These are phyloP conservation scores for Cenchrus americanus DNA, from an alignment of 176 grass and related monocot genomes.

Conservation along the genomic window DNA sequence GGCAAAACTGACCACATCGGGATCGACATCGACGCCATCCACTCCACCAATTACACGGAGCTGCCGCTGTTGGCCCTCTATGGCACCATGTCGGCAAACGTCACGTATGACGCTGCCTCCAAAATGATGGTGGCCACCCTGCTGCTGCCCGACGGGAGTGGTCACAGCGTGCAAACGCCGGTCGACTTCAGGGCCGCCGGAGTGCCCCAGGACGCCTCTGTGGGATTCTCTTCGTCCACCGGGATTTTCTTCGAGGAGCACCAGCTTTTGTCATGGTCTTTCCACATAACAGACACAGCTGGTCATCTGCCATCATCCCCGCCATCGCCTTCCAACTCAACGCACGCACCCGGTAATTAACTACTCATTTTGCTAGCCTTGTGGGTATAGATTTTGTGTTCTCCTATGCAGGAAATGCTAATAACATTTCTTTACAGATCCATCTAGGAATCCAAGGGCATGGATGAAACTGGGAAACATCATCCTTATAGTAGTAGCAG, in stretches of 20 bases:
- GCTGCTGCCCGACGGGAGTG: neutral
- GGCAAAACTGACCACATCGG: neutral
- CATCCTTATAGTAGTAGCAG: too few species aligned
- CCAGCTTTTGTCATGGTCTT: constrained; percentile 25
- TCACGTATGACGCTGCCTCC: neutral
- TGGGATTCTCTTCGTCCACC: constrained; percentile 21
- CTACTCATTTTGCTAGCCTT: too few species aligned
- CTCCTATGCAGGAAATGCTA: too few species aligned
- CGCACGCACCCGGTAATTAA: too few species aligned
- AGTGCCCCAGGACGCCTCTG: neutral
- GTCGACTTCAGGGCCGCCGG: constrained; percentile 3
- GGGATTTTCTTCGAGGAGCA: neutral
- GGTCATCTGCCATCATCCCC: too few species aligned
- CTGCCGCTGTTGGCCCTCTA: neutral
- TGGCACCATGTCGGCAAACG: neutral
- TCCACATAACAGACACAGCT: neutral
- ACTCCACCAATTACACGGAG: neutral
- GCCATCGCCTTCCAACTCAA: too few species aligned
- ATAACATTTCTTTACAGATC: too few species aligned
- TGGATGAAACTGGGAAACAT: too few species aligned
- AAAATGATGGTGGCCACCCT: neutral
- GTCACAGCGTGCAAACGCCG: neutral
- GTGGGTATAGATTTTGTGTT: too few species aligned
- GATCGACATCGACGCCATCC: neutral
- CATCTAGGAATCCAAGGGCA: too few species aligned